These are phyloP conservation scores for Mediolabrus comicus DNA, from an alignment of 108 stramenopile species.

Conservation along the genomic window DNA sequence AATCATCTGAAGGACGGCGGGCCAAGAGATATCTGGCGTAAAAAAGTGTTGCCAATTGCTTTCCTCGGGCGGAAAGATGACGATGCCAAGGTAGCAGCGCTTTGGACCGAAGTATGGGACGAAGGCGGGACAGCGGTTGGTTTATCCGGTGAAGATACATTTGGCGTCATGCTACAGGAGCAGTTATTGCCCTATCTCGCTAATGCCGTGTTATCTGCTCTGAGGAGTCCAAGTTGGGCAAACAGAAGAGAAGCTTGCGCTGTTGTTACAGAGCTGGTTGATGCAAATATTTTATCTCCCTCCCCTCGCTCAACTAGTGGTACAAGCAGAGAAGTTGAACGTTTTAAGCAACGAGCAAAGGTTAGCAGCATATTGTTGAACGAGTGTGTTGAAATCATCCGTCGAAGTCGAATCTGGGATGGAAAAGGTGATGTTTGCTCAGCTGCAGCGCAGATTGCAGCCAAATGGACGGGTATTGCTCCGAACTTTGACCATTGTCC, in stretches of 20 bases:
- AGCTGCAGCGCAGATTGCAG: slow-evolving; percentile 37
- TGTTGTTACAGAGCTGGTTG: slow-evolving; percentile 55
- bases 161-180: slow-evolving; percentile 67
- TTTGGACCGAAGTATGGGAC: slow-evolving; percentile 88
- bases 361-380: slow-evolving; percentile 43
- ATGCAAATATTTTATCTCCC: slow-evolving; percentile 64
- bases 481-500: slow-evolving; percentile 3
- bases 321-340: neutral
- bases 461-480: slow-evolving; percentile 30
- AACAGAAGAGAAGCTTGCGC: slow-evolving; percentile 59
- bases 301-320: slow-evolving; percentile 27
- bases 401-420: slow-evolving; percentile 65
- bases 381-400: slow-evolving; percentile 50
- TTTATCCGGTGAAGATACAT: slow-evolving; percentile 30
- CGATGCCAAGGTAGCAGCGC: slow-evolving; percentile 56
- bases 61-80: slow-evolving; percentile 76
- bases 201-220: slow-evolving; percentile 45
- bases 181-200: slow-evolving; percentile 55
- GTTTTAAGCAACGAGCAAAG: slow-evolving; percentile 50
- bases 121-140: slow-evolving; percentile 68
- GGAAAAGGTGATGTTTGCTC: slow-evolving; percentile 67
- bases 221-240: slow-evolving; percentile 70
- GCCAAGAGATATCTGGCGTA: slow-evolving; percentile 67
- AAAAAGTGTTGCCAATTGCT: slow-evolving; percentile 65
- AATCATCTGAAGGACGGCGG: slow-evolving; percentile 78